These are phyloP conservation scores for Albatrellus sp. DNA, from an alignment of 1,284 basidiomycete genomes.

Conservation along the genomic window DNA sequence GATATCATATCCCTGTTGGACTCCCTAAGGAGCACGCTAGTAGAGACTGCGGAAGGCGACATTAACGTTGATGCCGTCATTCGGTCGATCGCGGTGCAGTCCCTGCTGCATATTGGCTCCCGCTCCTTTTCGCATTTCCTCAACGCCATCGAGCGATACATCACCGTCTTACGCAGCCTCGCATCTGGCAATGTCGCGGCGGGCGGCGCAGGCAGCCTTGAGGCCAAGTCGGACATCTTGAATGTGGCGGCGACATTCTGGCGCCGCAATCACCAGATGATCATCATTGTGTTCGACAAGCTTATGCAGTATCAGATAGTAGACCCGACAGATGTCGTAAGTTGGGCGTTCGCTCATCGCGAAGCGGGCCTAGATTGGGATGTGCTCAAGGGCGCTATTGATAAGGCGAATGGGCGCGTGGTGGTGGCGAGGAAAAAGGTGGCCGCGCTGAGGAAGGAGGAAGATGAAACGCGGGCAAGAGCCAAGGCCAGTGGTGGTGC, in stretches of 20 bases:
- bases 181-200: conserved; percentile 24
- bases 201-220: conserved; percentile 28
- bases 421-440: conserved; percentile 65
- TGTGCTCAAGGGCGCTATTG: conserved; percentile 65
- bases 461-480: conserved; percentile 71
- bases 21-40: conserved; percentile 47
- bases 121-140: conserved; percentile 97
- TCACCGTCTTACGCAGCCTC: conserved; percentile 75
- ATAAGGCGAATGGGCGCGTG: conserved; percentile 84
- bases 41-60: conserved; percentile 41
- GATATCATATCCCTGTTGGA: conserved; percentile 74
- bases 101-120: conserved; percentile 81
- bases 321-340: conserved; percentile 85
- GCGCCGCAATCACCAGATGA: conserved; percentile 73
- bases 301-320: conserved; percentile 97
- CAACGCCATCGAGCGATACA: conserved; percentile 94
- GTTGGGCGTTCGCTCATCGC: conserved; percentile 65
- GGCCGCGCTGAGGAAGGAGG: conserved; percentile 67
- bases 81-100: conserved; percentile 80
- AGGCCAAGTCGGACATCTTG: conserved; percentile 63
- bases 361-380: conserved; percentile 64
- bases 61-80: conserved; percentile 53
- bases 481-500: conserved; percentile 45
- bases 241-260: conserved; percentile 67
- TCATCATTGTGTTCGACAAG: conserved; percentile 91